Evolutionary conservation across 164 flowering plant genomes (phyloP).

Genomic region (Umbilicus rupestris): DNA sequence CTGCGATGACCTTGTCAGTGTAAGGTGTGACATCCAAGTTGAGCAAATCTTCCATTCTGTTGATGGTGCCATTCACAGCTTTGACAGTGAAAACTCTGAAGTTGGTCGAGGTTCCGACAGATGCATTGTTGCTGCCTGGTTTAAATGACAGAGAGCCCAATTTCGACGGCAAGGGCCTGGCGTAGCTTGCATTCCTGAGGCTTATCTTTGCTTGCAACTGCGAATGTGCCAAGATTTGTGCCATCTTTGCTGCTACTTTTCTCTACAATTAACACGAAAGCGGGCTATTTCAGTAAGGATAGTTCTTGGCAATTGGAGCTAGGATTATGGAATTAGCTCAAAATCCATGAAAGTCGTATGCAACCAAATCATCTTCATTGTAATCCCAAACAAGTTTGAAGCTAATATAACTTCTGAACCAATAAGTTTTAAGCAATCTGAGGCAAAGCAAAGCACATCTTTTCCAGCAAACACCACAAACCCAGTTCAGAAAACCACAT

Average conservation of each 20-base stretch:
- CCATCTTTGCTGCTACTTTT: slow-evolving; percentile 43
- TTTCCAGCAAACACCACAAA: not conserved
- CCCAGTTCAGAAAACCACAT: not conserved
- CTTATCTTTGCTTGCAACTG: slow-evolving; percentile 61
- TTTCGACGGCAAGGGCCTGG: slow-evolving; percentile 38
- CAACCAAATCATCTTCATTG: not conserved
- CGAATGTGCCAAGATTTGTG: slow-evolving; percentile 77
- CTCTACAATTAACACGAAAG: slow-evolving; percentile 11
- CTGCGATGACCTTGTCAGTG: slow-evolving; percentile 90
- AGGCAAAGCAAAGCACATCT: too few species aligned
- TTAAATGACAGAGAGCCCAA: slow-evolving; percentile 50
- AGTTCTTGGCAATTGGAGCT: too few species aligned
- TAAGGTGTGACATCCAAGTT: slow-evolving; percentile 74
- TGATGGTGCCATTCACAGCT: slow-evolving; percentile 48
- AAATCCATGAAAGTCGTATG: not conserved
- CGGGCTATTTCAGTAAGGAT: not conserved
- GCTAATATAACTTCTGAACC: not conserved
- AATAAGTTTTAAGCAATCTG: not conserved
- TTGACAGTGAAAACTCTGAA: slow-evolving; percentile 44
- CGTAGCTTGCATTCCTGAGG: slow-evolving; percentile 26
- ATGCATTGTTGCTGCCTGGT: slow-evolving; percentile 34
- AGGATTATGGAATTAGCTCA: not conserved
- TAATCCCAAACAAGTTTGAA: not conserved
- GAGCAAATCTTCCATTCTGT: slow-evolving; percentile 68
- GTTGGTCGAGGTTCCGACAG: slow-evolving; percentile 31